Evolutionary conservation across 2,329 filamentous ascomycete genomes (phyloP), one percentile per base, ranked within the genome.

Genomic region (Seiridium cupressi): DNA sequence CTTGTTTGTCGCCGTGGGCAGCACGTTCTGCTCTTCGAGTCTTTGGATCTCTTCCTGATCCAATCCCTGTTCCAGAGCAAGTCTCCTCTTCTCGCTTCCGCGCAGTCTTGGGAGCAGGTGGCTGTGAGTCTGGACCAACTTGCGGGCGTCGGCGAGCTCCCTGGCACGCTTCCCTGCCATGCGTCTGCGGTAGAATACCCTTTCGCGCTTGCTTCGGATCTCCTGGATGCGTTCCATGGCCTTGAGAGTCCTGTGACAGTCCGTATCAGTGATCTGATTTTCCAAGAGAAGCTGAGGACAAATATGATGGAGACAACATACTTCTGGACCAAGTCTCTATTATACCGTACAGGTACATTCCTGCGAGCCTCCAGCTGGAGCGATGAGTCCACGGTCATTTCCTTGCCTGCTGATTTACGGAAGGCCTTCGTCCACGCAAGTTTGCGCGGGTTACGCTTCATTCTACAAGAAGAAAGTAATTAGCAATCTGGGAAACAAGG

Each of bases 391-490:
- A 98, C 93, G 60, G 91, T 91, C 92, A 96, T 87, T 73, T 88
- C 84, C 81, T 93, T 96, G 80, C 92, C 92, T 60, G 90, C 89
- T 18, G 89, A 86, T 73, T 89, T 89, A 72, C 93, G 90, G 84
- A 93, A 94, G 57, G 92, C 88, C 83, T 97, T 97, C 64, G 94
- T 97, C 95, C 94, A 97, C 78, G 93, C 95, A 69, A 98, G 86
- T 78, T 97, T 97, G 75, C 94, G 89, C 42, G 94, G 93, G 80
- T 98, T 97, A 67, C 95, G 89, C 90, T 97, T 97, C 92, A 96
- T 96, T 26, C 18, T 26, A 26, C 18, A 26, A 26, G 18, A 26
- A 26, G 18, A 26, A 26, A 26, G 18, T 26, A 26, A 26, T 26
- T 26, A 26, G 18, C 18, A 26, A 26, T 26, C 18, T 26, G 18